Percentiles rank a stretch among this genome's conserved stretches.
phyloP scores from a whole-genome alignment of 2,329 filamentous ascomycete genomes.

The Chalaropsis ovoidea region DNA sequence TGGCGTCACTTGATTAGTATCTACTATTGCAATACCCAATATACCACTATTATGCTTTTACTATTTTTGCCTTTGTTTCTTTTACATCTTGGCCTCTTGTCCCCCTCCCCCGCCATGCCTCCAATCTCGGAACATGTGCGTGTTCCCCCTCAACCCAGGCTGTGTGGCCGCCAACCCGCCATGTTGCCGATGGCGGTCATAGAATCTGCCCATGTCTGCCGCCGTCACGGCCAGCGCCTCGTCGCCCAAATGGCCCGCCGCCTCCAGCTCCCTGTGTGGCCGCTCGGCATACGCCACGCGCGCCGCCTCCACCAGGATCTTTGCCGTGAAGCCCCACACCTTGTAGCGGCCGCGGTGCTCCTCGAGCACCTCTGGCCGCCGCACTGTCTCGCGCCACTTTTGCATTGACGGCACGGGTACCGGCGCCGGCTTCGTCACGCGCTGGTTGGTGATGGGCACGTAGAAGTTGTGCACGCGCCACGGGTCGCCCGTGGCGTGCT shows the following conservation, averaged over 20 bases:
- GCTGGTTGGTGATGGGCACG: conserved; percentile 66
- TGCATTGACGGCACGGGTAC: conserved; percentile 28
- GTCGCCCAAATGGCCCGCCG: conserved; percentile 46
- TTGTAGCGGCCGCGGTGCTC: conserved; percentile 53
- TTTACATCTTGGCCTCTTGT: conserved; percentile 25
- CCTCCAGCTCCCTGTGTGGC: conserved; percentile 63
- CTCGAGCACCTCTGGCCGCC: conserved; percentile 29
- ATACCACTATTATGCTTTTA: not conserved
- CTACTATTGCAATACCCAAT: not conserved
- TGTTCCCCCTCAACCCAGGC: conserved; percentile 4
- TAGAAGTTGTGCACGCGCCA: conserved; percentile 90
- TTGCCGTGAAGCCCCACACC: conserved; percentile 91
- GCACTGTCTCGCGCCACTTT: conserved; percentile 35
- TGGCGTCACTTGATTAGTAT: not conserved
- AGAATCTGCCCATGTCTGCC: conserved; percentile 38
- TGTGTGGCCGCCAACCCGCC: not conserved
- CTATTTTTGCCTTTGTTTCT: not conserved
- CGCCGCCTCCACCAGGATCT: conserved; percentile 81
- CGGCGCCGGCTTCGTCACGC: conserved; percentile 49
- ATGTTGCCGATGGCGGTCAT: conserved; percentile 29
- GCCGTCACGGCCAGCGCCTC: conserved; percentile 41
- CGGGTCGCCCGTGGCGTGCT: conserved; percentile 58
- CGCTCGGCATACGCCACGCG: conserved; percentile 70
- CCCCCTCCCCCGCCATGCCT: not conserved
- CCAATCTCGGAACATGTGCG: conserved; percentile 19